Percentiles rank a stretch among this genome's conserved stretches.
Evolutionary conservation across 2,329 filamentous ascomycete species (phyloP).

Genomic region (Mycosphaerella sp.): DNA sequence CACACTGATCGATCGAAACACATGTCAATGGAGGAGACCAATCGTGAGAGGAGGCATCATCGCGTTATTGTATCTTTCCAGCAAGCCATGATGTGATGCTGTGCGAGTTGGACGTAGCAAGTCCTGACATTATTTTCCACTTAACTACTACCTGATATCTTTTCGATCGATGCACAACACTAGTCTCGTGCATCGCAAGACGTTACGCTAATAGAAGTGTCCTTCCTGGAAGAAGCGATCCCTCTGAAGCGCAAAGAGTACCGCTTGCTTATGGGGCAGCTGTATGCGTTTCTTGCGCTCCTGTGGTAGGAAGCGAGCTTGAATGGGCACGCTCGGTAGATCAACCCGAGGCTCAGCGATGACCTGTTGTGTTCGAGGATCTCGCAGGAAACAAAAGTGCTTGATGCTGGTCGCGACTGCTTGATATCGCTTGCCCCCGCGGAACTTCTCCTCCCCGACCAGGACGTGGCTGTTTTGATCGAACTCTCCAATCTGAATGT

Average conservation of each 20-base stretch:
- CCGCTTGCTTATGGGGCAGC: not conserved
- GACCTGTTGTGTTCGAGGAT: not conserved
- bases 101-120: too few relatives aligned
- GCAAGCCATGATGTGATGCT: too few relatives aligned
- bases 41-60: too few relatives aligned
- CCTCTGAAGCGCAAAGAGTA: not conserved
- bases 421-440: conserved; percentile 8
- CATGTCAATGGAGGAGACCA: too few relatives aligned
- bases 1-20: too few relatives aligned
- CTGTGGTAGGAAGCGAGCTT: not conserved
- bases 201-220: not conserved
- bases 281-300: not conserved
- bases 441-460: conserved; percentile 10
- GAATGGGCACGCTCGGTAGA: not conserved
- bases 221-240: not conserved
- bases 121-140: too few relatives aligned
- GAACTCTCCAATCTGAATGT: conserved; percentile 8
- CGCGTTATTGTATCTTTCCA: too few relatives aligned
- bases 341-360: not conserved
- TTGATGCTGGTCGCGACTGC: conserved; percentile 9
- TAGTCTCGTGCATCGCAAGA: too few relatives aligned
- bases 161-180: too few relatives aligned
- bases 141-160: too few relatives aligned
- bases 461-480: conserved; percentile 9
- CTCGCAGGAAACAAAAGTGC: conserved; percentile 7